phyloP scores from a whole-genome alignment of 139 green algal species.

The Marvania coccoides region DNA sequence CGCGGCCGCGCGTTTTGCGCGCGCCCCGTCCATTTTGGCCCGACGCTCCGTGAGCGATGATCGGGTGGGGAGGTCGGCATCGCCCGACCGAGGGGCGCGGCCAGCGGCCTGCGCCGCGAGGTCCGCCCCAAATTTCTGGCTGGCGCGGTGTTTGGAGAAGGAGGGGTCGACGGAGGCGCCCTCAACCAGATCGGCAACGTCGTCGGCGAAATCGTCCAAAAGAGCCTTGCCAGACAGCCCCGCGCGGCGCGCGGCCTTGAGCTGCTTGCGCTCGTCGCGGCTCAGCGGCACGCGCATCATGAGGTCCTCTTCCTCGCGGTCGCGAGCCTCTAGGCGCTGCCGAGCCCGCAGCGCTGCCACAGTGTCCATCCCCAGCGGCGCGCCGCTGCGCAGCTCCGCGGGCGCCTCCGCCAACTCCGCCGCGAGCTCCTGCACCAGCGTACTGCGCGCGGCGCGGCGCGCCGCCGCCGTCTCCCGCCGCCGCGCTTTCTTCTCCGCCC shows the following conservation, averaged over 20 bases:
- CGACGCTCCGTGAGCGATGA: constrained; percentile 65
- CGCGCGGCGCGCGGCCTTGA: constrained; percentile 45
- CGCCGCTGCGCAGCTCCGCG: constrained; percentile 56
- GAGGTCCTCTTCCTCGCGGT: constrained; percentile 82
- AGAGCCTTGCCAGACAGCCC: constrained; percentile 42
- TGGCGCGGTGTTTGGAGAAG: constrained; percentile 43
- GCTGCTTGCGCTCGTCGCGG: constrained; percentile 69
- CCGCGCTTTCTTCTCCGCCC: constrained; percentile 18
- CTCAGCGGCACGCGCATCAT: constrained; percentile 77
- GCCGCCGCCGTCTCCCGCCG: constrained; percentile 29
- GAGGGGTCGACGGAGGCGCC: constrained; percentile 24
- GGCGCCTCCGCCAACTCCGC: constrained; percentile 67
- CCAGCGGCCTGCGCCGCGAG: constrained; percentile 17
- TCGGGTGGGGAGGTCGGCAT: constrained; percentile 55
- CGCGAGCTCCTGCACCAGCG: constrained; percentile 65
- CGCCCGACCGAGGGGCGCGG: constrained; percentile 37
- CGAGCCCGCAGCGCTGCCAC: constrained; percentile 42
- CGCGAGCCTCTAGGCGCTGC: constrained; percentile 61
- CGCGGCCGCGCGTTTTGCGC: constrained; percentile 28
- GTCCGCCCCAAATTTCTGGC: constrained; percentile 63
- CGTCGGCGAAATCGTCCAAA: constrained; percentile 90
- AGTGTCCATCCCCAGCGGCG: constrained; percentile 24
- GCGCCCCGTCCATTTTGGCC: constrained; percentile 53
- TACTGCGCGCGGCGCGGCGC: constrained; percentile 43
- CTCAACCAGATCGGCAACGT: constrained; percentile 76